These are phyloP conservation scores for Amphirosellinia nigrospora DNA, from an alignment of 495 filamentous ascomycete species.

Conservation along the genomic window DNA sequence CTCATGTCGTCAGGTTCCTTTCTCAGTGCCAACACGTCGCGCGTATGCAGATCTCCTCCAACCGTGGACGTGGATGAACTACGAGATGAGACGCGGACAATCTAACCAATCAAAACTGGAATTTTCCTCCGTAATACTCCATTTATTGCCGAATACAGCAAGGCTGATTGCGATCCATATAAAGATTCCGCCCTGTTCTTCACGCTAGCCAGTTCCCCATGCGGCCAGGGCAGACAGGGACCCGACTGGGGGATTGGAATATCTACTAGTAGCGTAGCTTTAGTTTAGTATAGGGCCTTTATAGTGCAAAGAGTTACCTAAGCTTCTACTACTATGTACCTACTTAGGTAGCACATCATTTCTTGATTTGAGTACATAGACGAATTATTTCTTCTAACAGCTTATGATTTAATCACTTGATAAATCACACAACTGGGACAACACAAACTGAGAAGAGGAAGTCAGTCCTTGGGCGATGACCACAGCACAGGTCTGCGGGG, in stretches of 20 bases:
- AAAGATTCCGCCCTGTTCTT: neutral
- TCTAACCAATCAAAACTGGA: neutral
- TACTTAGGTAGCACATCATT: too few species aligned
- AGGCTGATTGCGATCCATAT: slow-evolving; percentile 6
- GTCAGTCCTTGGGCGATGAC: too few species aligned
- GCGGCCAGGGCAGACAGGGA: neutral
- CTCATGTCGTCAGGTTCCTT: neutral
- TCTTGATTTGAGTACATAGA: neutral
- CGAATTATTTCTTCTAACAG: neutral
- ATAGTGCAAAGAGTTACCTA: too few species aligned
- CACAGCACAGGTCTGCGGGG: neutral
- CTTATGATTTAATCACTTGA: too few species aligned
- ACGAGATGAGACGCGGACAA: slow-evolving; percentile 1
- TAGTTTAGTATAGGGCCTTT: too few species aligned
- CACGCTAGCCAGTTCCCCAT: neutral
- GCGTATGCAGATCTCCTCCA: neutral
- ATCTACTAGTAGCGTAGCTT: neutral
- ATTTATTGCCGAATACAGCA: neutral
- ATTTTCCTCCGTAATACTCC: neutral
- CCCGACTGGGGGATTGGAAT: neutral
- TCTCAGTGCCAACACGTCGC: neutral
- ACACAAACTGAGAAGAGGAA: too few species aligned
- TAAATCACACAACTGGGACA: too few species aligned
- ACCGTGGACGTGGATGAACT: neutral
- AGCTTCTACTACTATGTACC: too few species aligned